Base-by-base conservation (phyloP, 225 moss, liverwort and hornwort species). In the Bryum argenteum region DNA sequence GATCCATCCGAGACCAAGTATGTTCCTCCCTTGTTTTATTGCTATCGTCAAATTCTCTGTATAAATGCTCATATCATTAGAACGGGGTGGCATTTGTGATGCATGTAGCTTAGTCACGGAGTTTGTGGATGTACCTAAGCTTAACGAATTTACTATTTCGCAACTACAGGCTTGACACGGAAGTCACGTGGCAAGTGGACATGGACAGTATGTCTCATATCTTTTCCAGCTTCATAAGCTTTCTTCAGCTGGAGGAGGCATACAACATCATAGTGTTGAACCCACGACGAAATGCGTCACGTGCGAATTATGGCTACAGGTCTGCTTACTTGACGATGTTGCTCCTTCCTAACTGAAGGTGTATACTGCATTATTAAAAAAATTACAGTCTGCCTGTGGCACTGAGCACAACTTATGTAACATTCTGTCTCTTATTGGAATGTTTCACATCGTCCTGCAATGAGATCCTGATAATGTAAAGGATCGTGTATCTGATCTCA, bases 201-300 rank as follows among this genome's bases (percentile, higher is more conserved):
- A 84, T 98, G 79, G 89, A 82, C 59, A 80, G 89, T 45, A 94
- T 98, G 80, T 86, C 83, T 14, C 82, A 90, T 71, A 75, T 98
- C 43, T 91, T 98, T 66, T 86, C 83, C 66, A 98, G 90, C 80
- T 88, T 98, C 44, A 75, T 94, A 62, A 83, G 81, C 50, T 98
- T 85, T 71, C 91, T 94, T 50, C 85, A 91, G 75, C 84, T 98
- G 59, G 94, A 92, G 54, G 85, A 87, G 54, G 94, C 98, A 4
- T 98, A 98, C 70, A 98, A 94, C 60, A 85, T 98, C 33, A 85
- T 98, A 67, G 79, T 98, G 21, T 71, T 98, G 22, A 98, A 94
- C 71, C 98, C 98, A 28, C 91, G 74, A 75, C 91, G 92, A 65
- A 92, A 92, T 75, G 45, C 81, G 54, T 73, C 83, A 26, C 88